Conservation (phyloP, 139 green algal species). For the Ostreobium quekettii region DNA sequence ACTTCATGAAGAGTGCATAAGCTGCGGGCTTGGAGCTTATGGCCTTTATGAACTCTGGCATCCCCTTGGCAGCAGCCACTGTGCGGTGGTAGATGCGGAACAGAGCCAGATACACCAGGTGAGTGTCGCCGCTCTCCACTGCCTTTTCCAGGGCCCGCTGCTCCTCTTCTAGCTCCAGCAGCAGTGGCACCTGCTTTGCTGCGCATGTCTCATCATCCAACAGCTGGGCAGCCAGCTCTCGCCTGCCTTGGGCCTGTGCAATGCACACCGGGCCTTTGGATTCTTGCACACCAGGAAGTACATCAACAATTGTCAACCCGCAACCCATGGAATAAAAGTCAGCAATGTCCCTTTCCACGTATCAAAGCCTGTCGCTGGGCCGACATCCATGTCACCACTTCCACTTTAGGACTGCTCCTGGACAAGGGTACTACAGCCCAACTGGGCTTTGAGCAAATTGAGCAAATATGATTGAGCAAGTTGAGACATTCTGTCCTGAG, state of each 20-base stretch:
- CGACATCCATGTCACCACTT: too few species aligned
- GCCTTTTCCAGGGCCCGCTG: conserved; percentile 58
- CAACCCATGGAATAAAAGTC: too few species aligned
- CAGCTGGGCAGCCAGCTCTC: conserved; percentile 47
- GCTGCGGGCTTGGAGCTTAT: conserved; percentile 30
- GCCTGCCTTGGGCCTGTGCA: conserved; percentile 23
- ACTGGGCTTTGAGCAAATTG: too few species aligned
- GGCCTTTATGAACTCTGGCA: conserved; percentile 41
- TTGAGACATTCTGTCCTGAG: too few species aligned
- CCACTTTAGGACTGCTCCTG: too few species aligned
- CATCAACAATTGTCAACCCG: too few species aligned
- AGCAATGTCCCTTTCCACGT: too few species aligned
- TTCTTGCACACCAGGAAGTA: too few species aligned
- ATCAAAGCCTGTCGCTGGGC: too few species aligned
- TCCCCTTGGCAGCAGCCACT: conserved; percentile 21
- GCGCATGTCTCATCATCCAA: conserved; percentile 52
- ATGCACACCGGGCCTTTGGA: too few species aligned
- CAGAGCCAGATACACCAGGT: conserved; percentile 70
- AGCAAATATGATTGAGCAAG: too few species aligned
- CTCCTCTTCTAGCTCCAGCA: conserved; percentile 43
- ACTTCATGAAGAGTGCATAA: conserved; percentile 53
- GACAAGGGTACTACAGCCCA: too few species aligned
- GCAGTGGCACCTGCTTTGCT: conserved; percentile 55
- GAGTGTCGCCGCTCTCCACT: conserved; percentile 64
- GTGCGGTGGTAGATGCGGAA: conserved; percentile 39